Percentiles rank a stretch among this genome's conserved stretches.
These are phyloP conservation scores for Yamadazyma ubonensis DNA, from an alignment of 805 yeast genomes.

Conservation along the genomic window DNA sequence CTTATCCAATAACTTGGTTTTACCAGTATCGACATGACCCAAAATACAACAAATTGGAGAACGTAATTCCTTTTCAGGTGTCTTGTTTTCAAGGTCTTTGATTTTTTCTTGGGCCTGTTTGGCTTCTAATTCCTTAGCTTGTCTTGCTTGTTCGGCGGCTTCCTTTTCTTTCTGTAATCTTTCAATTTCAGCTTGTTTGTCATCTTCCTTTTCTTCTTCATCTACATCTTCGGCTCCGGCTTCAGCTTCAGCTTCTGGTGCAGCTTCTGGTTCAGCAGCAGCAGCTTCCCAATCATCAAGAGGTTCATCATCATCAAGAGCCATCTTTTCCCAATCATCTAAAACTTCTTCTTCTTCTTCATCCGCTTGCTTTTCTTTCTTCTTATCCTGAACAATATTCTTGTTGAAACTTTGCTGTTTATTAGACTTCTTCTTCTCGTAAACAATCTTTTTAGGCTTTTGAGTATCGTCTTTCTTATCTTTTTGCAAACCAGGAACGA, in stretches of 20 bases:
- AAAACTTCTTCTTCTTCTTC: slow-evolving; percentile 55
- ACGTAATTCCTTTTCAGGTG: slow-evolving; percentile 63
- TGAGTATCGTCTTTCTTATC: slow-evolving; percentile 23
- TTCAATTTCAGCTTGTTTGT: slow-evolving; percentile 29
- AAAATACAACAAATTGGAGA: slow-evolving; percentile 98
- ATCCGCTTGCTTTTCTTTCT: slow-evolving; percentile 19
- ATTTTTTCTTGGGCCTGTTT: slow-evolving; percentile 30
- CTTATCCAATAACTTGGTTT: slow-evolving; percentile 93
- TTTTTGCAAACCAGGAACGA: slow-evolving; percentile 68
- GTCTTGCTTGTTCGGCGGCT: slow-evolving; percentile 25
- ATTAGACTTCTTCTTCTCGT: slow-evolving; percentile 67
- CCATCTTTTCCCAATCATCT: slow-evolving; percentile 86
- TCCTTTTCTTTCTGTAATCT: slow-evolving; percentile 28
- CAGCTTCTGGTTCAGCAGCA: slow-evolving; percentile 22
- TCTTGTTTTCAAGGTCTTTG: slow-evolving; percentile 27
- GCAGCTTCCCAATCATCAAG: slow-evolving; percentile 55
- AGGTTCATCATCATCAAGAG: slow-evolving; percentile 50
- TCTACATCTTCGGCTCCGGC: slow-evolving; percentile 30
- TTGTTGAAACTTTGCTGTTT: slow-evolving; percentile 39
- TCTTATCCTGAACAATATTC: slow-evolving; percentile 18
- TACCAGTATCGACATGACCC: slow-evolving; percentile 99
- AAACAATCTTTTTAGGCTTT: slow-evolving; percentile 67
- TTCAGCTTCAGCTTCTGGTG: slow-evolving; percentile 21
- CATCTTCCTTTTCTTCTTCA: slow-evolving; percentile 30
- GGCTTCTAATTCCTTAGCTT: slow-evolving; percentile 29